Evolutionary conservation across 2,329 filamentous ascomycete species (phyloP).

Genomic region (Trichophyton rubrum): DNA sequence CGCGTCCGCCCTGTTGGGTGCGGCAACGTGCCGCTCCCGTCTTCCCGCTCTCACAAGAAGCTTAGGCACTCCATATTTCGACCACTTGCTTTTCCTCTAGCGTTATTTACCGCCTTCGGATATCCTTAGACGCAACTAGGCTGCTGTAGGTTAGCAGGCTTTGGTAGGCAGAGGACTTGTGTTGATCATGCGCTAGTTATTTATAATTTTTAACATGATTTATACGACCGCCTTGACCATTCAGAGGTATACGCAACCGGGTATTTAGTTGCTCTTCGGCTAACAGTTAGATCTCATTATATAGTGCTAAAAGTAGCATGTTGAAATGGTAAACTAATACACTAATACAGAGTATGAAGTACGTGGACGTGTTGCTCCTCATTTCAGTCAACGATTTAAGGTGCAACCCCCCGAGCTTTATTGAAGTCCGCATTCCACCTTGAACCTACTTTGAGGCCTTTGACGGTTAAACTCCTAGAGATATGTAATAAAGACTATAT

Average conservation of each 20-base stretch:
- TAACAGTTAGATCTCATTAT: too few relatives aligned
- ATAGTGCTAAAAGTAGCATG: too few relatives aligned
- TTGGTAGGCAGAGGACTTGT: neutral
- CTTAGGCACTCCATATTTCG: neutral
- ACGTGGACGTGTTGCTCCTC: too few relatives aligned
- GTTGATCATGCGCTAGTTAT: neutral
- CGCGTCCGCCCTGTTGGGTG: neutral
- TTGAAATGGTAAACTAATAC: too few relatives aligned
- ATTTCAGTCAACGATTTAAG: too few relatives aligned
- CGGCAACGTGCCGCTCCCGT: conserved; percentile 3
- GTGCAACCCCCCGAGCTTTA: too few relatives aligned
- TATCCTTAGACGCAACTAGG: neutral
- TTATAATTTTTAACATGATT: neutral
- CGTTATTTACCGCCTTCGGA: neutral
- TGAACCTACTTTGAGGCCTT: too few relatives aligned
- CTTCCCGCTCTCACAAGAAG: neutral
- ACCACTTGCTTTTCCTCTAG: neutral
- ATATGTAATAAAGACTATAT: too few relatives aligned
- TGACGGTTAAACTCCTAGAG: too few relatives aligned
- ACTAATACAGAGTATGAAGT: too few relatives aligned
- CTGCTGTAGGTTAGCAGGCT: neutral
- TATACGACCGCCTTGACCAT: neutral
- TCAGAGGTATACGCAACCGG: neutral
- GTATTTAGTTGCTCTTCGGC: too few relatives aligned
- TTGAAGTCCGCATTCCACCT: too few relatives aligned